Conservation (phyloP, 441 rosid species). For the Gossypium gossypioides region DNA sequence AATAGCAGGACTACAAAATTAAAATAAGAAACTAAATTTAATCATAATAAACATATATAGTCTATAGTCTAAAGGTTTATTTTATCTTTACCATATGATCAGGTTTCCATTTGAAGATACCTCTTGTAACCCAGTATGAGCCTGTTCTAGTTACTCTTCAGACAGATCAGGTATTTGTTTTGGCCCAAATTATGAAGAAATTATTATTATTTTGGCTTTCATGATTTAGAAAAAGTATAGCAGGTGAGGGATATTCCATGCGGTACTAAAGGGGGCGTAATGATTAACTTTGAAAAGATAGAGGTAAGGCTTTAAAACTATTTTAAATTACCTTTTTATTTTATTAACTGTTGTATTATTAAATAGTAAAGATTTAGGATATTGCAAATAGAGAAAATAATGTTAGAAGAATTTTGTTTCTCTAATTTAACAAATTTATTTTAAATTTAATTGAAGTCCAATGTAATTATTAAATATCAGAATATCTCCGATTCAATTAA, state of each 20-base stretch:
- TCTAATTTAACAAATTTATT: too few species aligned
- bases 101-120: slow-evolving; percentile 83
- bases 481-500: too few species aligned
- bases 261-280: slow-evolving; percentile 93
- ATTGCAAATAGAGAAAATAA: too few species aligned
- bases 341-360: too few species aligned
- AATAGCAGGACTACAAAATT: too few species aligned
- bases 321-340: background rate
- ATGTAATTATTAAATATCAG: too few species aligned
- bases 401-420: too few species aligned
- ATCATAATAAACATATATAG: too few species aligned
- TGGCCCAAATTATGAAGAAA: background rate
- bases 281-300: slow-evolving; percentile 84
- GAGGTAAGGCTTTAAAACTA: slow-evolving; percentile 35
- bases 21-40: too few species aligned
- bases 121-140: slow-evolving; percentile 68
- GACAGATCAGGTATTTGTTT: slow-evolving; percentile 53
- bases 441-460: rapidly evolving
- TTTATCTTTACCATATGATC: slow-evolving; percentile 1
- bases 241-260: slow-evolving; percentile 92
- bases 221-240: slow-evolving; percentile 5
- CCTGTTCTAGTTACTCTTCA: slow-evolving; percentile 93
- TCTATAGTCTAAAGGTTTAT: too few species aligned
- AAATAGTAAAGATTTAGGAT: too few species aligned
- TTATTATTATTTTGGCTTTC: slow-evolving; percentile 5